These are phyloP conservation scores for Paramecium biaurelia DNA, from an alignment of 73 alveolate genomes.

Conservation along the genomic window DNA sequence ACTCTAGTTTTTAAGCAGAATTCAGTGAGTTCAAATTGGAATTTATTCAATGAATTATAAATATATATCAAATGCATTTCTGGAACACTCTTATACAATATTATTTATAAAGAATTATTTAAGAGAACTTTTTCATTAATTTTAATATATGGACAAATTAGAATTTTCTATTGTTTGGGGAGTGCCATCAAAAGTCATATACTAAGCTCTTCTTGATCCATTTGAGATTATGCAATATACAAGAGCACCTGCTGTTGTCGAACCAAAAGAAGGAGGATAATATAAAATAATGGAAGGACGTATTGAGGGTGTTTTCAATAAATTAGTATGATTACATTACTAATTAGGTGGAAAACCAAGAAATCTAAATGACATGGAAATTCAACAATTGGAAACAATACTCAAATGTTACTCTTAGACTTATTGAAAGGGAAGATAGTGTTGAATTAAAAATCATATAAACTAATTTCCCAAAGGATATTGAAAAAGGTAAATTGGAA, in stretches of 20 bases:
- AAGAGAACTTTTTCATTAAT: not conserved
- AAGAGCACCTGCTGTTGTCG: conserved; percentile 50
- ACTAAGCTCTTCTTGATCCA: conserved; percentile 17
- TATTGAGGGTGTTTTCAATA: conserved; percentile 14
- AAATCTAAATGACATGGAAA: conserved; percentile 43
- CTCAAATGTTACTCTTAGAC: not conserved
- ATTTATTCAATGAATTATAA: not conserved
- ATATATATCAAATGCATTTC: not conserved
- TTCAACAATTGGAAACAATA: conserved; percentile 30
- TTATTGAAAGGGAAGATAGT: conserved; percentile 14
- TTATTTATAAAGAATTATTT: not conserved
- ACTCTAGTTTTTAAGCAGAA: not conserved
- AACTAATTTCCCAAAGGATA: not conserved
- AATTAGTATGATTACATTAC: not conserved
- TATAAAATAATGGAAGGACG: conserved; percentile 50
- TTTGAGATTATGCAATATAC: conserved; percentile 25
- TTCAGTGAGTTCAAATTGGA: not conserved
- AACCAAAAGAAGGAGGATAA: conserved; percentile 11
- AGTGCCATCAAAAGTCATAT: conserved; percentile 29
- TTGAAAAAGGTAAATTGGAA: not conserved
- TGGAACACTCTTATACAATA: not conserved
- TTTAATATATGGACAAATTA: conserved; percentile 36
- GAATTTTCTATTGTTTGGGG: conserved; percentile 24
- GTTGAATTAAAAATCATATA: not conserved
- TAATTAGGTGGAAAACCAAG: conserved; percentile 21